A percentile compares a stretch with the other conserved stretches of the same genome.
Conservation (phyloP, 1,284 basidiomycete genomes). For the Malassezia vespertilionis region DNA sequence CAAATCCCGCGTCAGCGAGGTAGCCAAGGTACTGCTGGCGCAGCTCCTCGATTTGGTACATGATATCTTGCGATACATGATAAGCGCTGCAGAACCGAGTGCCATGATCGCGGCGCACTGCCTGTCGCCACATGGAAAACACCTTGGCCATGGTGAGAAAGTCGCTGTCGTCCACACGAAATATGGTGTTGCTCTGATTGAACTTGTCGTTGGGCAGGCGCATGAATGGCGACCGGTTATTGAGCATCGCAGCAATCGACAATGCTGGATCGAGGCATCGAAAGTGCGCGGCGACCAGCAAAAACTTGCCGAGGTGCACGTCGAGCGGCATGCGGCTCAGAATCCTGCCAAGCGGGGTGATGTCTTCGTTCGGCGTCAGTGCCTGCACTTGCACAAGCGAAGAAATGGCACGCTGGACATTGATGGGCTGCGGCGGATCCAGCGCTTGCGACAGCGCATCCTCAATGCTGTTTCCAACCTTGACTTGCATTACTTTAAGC, state of each 20-base stretch:
- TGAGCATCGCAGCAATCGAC: constrained; percentile 80
- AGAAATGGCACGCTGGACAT: constrained; percentile 81
- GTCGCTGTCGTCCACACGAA: constrained; percentile 74
- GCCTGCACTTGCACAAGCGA: constrained; percentile 86
- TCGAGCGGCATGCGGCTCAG: constrained; percentile 88
- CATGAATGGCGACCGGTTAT: constrained; percentile 79
- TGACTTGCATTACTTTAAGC: constrained; percentile 92
- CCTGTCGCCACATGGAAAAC: constrained; percentile 74
- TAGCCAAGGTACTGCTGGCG: constrained; percentile 75
- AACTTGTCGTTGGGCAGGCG: not conserved
- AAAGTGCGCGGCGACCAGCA: constrained; percentile 74
- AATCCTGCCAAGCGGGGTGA: constrained; percentile 84
- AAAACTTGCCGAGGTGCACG: constrained; percentile 89
- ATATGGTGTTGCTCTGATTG: constrained; percentile 52
- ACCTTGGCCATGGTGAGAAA: constrained; percentile 87
- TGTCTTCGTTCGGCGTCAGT: constrained; percentile 73
- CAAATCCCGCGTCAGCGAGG: constrained; percentile 76
- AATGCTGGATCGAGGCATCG: constrained; percentile 86
- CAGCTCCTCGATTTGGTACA: constrained; percentile 92
- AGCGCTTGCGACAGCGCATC: constrained; percentile 76
- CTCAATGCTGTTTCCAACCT: constrained; percentile 69
- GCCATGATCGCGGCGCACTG: constrained; percentile 56
- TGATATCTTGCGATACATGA: constrained; percentile 76
- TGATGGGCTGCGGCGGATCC: constrained; percentile 75
- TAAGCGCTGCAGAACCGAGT: constrained; percentile 64